These are phyloP conservation scores for Plasmodium blacklocki DNA, from an alignment of 169 alveolate genomes.

Conservation along the genomic window DNA sequence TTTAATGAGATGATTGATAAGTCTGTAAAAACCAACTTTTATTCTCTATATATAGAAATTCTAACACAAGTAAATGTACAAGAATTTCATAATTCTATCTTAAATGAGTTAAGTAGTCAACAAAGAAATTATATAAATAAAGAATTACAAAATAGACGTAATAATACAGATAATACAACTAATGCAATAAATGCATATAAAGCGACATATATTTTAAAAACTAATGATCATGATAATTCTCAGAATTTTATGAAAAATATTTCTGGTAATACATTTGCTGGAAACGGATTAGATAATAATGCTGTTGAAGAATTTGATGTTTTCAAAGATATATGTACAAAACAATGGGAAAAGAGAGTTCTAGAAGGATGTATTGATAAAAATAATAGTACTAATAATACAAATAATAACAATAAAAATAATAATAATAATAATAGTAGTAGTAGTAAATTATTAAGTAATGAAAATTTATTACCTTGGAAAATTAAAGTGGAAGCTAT, in stretches of 20 bases:
- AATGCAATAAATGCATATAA: not conserved
- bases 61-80: constrained; percentile 15
- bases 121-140: constrained; percentile 62
- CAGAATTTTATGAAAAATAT: not conserved
- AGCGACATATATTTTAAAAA: constrained; percentile 8
- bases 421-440: constrained; percentile 6
- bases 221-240: not conserved
- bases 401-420: not conserved
- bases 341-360: constrained; percentile 75
- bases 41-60: constrained; percentile 59
- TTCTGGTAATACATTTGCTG: too few relatives aligned
- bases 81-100: constrained; percentile 58
- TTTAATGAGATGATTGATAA: constrained; percentile 72
- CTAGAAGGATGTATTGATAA: constrained; percentile 67
- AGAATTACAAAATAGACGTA: constrained; percentile 47
- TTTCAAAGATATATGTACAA: constrained; percentile 65
- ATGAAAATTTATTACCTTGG: constrained; percentile 76
- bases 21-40: constrained; percentile 59
- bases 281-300: not conserved
- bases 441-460: constrained; percentile 29
- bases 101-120: constrained; percentile 42
- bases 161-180: not conserved
- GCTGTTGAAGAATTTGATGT: constrained; percentile 56
- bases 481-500: constrained; percentile 77
- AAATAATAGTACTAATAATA: not conserved